Conservation (phyloP, 2,329 filamentous ascomycete species). For the Aspergillus sergii region DNA sequence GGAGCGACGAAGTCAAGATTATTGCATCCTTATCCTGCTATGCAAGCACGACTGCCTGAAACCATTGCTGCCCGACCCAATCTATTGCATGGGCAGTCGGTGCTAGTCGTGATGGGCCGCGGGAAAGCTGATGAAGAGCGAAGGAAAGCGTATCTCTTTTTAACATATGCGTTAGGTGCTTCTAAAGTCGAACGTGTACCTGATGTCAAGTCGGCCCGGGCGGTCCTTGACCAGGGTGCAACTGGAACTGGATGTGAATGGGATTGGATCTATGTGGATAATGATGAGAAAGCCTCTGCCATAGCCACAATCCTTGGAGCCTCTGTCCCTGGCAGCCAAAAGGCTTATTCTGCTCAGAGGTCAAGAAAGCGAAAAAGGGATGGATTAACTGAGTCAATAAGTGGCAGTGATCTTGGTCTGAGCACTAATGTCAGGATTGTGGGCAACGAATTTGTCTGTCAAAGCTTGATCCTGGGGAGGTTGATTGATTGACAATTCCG, state of each 20-base stretch:
- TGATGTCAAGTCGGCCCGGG: constrained; percentile 66
- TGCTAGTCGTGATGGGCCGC: constrained; percentile 72
- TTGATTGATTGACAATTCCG: constrained; percentile 62
- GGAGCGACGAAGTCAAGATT: constrained; percentile 76
- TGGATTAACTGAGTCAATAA: constrained; percentile 24
- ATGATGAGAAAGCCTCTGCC: constrained; percentile 58
- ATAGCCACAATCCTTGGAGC: constrained; percentile 45
- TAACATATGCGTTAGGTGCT: constrained; percentile 77
- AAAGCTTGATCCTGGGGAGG: constrained; percentile 85
- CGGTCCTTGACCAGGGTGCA: constrained; percentile 55
- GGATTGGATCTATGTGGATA: constrained; percentile 80
- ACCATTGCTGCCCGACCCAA: constrained; percentile 64
- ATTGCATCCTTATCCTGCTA: constrained; percentile 63
- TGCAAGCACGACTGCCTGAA: constrained; percentile 57
- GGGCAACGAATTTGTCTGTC: constrained; percentile 83
- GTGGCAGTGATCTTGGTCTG: constrained; percentile 36
- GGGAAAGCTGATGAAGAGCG: constrained; percentile 65
- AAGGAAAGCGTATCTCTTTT: constrained; percentile 74
- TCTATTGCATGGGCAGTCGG: constrained; percentile 64
- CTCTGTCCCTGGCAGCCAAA: constrained; percentile 21
- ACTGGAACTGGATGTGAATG: constrained; percentile 52
- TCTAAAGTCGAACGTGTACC: constrained; percentile 65
- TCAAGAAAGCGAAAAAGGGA: constrained; percentile 51
- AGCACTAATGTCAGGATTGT: constrained; percentile 65
- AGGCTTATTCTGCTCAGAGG: constrained; percentile 32